Base-by-base conservation (phyloP, 257 asterid species). In the Rauvolfia tetraphylla region DNA sequence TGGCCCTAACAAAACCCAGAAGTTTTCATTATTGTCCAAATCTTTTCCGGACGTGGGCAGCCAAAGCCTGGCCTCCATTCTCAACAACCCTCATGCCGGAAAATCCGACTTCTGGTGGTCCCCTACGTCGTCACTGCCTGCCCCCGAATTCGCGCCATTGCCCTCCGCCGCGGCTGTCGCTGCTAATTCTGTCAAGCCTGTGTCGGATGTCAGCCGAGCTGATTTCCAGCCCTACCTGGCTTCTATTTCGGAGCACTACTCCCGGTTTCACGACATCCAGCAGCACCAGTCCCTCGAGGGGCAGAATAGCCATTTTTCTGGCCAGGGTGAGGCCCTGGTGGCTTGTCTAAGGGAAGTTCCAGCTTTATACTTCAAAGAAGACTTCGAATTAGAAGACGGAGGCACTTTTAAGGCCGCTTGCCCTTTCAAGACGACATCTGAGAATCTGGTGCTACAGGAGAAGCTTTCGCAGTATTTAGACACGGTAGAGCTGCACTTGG, bases 261-360 rank as follows among this genome's bases (percentile, higher is more conserved):
- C 90, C 38, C 94, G 93, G 46, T 95, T 95, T 81, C 89, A 89
- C 27, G 98, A 95, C 70, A 95, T 95, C 54, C 90, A 90, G 80
- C 95, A 91, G 86, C 95, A 95, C 83, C 92, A 95, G 93, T 90
- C 90, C 77, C 75, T 76, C 15, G 85, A 87, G 78, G 91, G 89
- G n/a, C 86, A 89, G 82, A 80, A 80, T 31, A 91, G 90, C 15
- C 75, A 76, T 51, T 83, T 81, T 23, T 83, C 84, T 7, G 90
- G 89, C 22, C 91, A 91, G 13, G 97, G 97, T 73, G 97, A 92
- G 84, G 96, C 99, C 9, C 80, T 95, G 81, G 99, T 95, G 38
- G 98, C 99, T 39, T 95, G 99, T 79, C 81, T 95, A 72, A 86
- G 96, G 83, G 99, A 95, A 83, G 99, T 95, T 17, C 99, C 99